phyloP scores from a whole-genome alignment of 352 stramenopile species.

The Discostella stelligera region DNA sequence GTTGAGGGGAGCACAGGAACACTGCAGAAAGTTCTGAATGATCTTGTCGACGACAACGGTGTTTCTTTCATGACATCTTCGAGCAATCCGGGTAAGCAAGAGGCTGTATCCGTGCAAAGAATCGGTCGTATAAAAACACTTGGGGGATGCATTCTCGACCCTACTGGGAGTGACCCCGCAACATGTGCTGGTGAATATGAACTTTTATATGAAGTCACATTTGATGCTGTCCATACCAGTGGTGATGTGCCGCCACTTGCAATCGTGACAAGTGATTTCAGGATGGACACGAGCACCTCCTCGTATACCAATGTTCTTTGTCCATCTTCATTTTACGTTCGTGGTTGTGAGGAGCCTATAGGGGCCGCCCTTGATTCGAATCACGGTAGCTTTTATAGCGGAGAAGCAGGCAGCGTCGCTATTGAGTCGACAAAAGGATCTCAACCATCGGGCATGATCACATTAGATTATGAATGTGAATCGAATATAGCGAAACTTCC shows the following conservation, averaged over 20 bases:
- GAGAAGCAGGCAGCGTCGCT: slow-evolving; percentile 45
- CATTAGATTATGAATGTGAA: slow-evolving; percentile 82
- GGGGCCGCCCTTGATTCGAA: slow-evolving; percentile 47
- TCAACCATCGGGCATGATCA: slow-evolving; percentile 77
- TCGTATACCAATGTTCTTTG: slow-evolving; percentile 53
- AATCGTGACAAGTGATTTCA: slow-evolving; percentile 54
- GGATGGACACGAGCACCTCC: slow-evolving; percentile 42
- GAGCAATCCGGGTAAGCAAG: slow-evolving; percentile 48
- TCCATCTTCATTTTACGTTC: slow-evolving; percentile 28
- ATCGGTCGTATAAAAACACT: slow-evolving; percentile 59
- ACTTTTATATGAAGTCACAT: slow-evolving; percentile 87
- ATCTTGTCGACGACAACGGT: slow-evolving; percentile 61
- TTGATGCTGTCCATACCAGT: slow-evolving; percentile 83
- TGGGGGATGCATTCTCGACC: slow-evolving; percentile 45
- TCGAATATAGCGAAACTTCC: slow-evolving; percentile 38
- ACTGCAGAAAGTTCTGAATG: slow-evolving; percentile 51
- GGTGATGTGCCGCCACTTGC: slow-evolving; percentile 86
- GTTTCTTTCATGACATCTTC: slow-evolving; percentile 57
- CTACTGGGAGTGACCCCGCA: slow-evolving; percentile 28
- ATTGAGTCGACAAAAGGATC: slow-evolving; percentile 69
- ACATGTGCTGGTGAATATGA: slow-evolving; percentile 73
- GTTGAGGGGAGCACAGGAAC: slow-evolving; percentile 53
- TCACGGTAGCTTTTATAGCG: slow-evolving; percentile 56
- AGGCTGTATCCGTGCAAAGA: slow-evolving; percentile 47
- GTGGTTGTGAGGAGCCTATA: slow-evolving; percentile 44